Evolutionary conservation across 1,284 basidiomycete genomes (phyloP), one percentile per base, ranked within the genome.

Genomic region (Ustilago sp.): DNA sequence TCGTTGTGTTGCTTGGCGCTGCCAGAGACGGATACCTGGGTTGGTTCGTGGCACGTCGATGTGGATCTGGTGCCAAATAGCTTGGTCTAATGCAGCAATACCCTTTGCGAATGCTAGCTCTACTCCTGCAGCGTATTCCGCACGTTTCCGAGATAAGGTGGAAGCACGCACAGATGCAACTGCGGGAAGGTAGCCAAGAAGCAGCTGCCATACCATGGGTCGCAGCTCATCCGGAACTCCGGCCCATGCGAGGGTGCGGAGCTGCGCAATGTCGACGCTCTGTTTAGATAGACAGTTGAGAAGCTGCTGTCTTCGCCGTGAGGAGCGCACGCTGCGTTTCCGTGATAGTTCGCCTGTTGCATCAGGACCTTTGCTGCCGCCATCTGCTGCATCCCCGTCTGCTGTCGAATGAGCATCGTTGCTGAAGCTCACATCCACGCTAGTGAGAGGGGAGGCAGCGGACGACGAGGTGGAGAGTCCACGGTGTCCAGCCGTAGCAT

Each of bases 241-340:
- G 56, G 92, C 92, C 96, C 96, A 99, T n/a, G 95, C 92, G 36
- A 98, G 89, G 80, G 93, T 93, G 52, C 94, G 90, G 68, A 99
- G 89, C 85, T 93, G 92, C 23, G 90, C 93, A 34, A 84, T 67
- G 56, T 82, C 76, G 59, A 84, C 79, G 52, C 69, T 77, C 50
- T 76, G 68, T 50, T 74, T 76, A 54, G 59, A 65, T 2, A 83
- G 72, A 41, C 82, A 83, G 38, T 59, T 52, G 54, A 75, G 67
- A n/a, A 83, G 70, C 34, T 77, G 77, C 66, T 79, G 74, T 15
- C 79, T 59, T 13, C 79, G 72, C 52, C 80, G 58, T 9, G 72
- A 65, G 12, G 79, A 72, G 7, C 81, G 74, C 1, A 77, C 59
- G 43, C 76, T 79, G 15, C 63, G 70, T 39, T 72, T 74, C 52